Percentiles rank a stretch among this genome's conserved stretches.
These are phyloP conservation scores for Trametes elegans DNA, from an alignment of 768 basidiomycete species.

Conservation along the genomic window DNA sequence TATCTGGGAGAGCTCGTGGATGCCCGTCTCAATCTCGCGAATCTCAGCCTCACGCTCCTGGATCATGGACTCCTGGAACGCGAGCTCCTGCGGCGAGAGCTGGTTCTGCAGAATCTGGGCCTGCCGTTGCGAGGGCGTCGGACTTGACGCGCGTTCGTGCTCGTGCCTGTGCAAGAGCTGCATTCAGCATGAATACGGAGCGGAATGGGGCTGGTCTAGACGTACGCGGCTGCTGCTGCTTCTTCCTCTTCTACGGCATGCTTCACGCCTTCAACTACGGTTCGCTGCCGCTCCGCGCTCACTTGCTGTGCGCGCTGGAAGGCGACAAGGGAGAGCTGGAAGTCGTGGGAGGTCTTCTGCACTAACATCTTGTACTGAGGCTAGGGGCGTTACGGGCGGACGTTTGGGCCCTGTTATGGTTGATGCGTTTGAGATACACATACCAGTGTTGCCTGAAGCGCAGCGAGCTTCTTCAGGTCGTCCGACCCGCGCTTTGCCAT, in stretches of 20 bases:
- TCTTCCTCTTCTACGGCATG: conserved; percentile 76
- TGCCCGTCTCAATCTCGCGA: conserved; percentile 93
- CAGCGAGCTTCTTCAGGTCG: conserved; percentile 86
- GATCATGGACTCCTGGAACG: conserved; percentile 93
- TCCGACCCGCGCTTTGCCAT: conserved; percentile 95
- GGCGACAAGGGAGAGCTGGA: conserved; percentile 83
- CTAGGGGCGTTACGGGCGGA: too few relatives aligned
- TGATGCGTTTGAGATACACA: conserved; percentile 20
- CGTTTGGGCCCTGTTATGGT: too few relatives aligned
- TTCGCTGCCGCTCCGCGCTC: conserved; percentile 86
- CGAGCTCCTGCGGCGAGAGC: conserved; percentile 88
- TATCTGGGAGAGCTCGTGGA: conserved; percentile 94
- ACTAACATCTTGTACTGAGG: conserved; percentile 79
- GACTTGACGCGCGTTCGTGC: conserved; percentile 25
- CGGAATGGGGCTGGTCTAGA: not conserved
- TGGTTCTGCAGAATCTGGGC: conserved; percentile 68
- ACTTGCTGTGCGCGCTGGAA: conserved; percentile 92
- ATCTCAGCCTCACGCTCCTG: conserved; percentile 94
- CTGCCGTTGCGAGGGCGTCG: conserved; percentile 61
- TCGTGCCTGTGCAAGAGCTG: conserved; percentile 20
- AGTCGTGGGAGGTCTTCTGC: conserved; percentile 91
- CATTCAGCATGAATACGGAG: not conserved
- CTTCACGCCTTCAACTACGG: conserved; percentile 84
- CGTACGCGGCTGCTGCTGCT: conserved; percentile 32
- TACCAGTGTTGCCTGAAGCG: conserved; percentile 61